phyloP scores from a whole-genome alignment of 306 rosid genomes.

The Dicorynia guianensis region DNA sequence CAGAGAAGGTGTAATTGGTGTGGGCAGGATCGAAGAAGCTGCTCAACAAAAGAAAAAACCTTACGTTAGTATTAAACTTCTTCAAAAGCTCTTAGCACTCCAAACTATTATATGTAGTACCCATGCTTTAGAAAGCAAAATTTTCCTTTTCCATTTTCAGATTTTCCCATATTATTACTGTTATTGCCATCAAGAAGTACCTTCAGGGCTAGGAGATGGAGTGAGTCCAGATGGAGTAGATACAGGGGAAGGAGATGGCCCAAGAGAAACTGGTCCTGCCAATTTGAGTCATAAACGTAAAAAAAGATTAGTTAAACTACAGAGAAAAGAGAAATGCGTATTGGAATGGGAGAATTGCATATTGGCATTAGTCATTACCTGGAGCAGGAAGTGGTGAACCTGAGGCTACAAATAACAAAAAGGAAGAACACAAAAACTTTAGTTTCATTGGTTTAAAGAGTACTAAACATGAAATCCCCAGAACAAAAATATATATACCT shows the following conservation, averaged over 20 bases:
- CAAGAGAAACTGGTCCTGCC: slow-evolving; percentile 65
- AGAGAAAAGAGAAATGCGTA: no score
- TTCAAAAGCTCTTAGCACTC: slow-evolving; percentile 9
- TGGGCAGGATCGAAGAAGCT: slow-evolving; percentile 57
- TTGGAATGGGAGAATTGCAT: background rate
- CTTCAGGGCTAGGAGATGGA: slow-evolving; percentile 65
- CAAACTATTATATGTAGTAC: background rate
- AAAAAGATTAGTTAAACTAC: background rate
- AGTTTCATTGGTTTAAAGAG: background rate
- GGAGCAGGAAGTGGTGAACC: slow-evolving; percentile 76
- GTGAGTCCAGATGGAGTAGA: slow-evolving; percentile 62
- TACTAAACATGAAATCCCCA: background rate
- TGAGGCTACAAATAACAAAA: slow-evolving; percentile 56
- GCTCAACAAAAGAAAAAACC: slow-evolving; percentile 30
- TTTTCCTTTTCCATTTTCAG: no score
- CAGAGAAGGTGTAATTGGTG: slow-evolving; percentile 57
- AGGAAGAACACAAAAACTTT: background rate
- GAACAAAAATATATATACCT: slow-evolving; percentile 29
- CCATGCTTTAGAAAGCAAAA: background rate
- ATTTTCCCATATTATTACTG: background rate
- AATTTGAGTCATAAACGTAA: slow-evolving; percentile 11
- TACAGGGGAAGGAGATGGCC: slow-evolving; percentile 59
- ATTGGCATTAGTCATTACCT: slow-evolving; percentile 51
- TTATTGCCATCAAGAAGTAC: slow-evolving; percentile 37
- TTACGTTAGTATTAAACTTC: slow-evolving; percentile 23